These are phyloP conservation scores for Alternaria brassicae DNA, from an alignment of 2,329 filamentous ascomycete species.

Conservation along the genomic window DNA sequence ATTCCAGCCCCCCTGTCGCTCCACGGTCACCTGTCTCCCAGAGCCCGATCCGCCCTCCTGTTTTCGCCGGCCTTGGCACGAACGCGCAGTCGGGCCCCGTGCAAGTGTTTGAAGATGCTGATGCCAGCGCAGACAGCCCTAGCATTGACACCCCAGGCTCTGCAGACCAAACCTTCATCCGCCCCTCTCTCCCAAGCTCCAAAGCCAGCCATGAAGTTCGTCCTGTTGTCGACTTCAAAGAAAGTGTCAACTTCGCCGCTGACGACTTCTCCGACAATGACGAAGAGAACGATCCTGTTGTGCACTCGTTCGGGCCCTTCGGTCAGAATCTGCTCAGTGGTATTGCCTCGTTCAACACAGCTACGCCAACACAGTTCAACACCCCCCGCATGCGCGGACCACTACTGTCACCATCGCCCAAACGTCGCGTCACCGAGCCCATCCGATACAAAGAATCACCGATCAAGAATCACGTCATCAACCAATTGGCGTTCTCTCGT, in stretches of 20 bases:
- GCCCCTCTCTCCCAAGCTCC: conserved; percentile 34
- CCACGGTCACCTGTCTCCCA: conserved; percentile 82
- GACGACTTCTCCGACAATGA: conserved; percentile 73
- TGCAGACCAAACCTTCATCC: conserved; percentile 42
- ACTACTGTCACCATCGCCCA: conserved; percentile 42
- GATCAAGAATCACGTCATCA: conserved; percentile 86
- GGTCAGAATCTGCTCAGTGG: conserved; percentile 84
- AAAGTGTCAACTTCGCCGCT: conserved; percentile 41
- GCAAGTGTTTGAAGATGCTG: conserved; percentile 51
- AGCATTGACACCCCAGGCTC: conserved; percentile 31
- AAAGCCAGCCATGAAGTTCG: conserved; percentile 26
- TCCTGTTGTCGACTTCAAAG: conserved; percentile 27
- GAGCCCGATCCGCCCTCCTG: conserved; percentile 61
- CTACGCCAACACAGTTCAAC: conserved; percentile 61
- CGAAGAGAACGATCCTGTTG: conserved; percentile 95
- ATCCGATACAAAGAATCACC: conserved; percentile 50
- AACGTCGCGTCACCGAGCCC: conserved; percentile 34
- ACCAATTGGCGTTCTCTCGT: conserved; percentile 94
- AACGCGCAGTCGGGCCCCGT: conserved; percentile 35
- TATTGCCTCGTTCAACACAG: conserved; percentile 75
- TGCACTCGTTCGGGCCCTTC: conserved; percentile 91
- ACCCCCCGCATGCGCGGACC: conserved; percentile 35
- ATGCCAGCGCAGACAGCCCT: conserved; percentile 36
- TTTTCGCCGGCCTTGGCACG: conserved; percentile 49
- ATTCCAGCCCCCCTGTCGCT: conserved; percentile 67